Evolutionary conservation across 2,329 filamentous ascomycete genomes (phyloP).

Genomic region (Fusarium sp.): DNA sequence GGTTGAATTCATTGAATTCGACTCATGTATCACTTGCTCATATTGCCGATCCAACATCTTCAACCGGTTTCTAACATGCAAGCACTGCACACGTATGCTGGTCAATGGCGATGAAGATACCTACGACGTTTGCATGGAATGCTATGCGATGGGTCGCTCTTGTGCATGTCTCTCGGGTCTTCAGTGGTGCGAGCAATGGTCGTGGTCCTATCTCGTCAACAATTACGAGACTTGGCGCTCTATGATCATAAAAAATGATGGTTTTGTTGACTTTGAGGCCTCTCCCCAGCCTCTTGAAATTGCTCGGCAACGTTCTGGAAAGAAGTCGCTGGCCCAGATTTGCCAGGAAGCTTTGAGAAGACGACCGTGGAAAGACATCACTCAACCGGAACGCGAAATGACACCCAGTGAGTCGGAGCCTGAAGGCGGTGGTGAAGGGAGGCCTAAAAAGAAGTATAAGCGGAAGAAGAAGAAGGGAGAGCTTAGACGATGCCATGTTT

Average conservation of each 20-base stretch:
- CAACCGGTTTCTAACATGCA: conserved; percentile 94
- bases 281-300: conserved; percentile 77
- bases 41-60: conserved; percentile 98
- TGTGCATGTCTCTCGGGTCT: conserved; percentile 88
- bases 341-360: conserved; percentile 86
- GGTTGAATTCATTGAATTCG: conserved; percentile 80
- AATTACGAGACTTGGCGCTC: conserved; percentile 86
- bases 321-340: conserved; percentile 88
- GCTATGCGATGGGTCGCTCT: conserved; percentile 95
- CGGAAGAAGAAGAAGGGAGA: conserved; percentile 64
- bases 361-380: conserved; percentile 85
- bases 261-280: conserved; percentile 68
- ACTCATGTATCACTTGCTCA: conserved; percentile 92
- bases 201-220: conserved; percentile 78
- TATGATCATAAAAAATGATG: conserved; percentile 78
- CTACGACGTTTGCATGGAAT: conserved; percentile 98
- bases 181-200: conserved; percentile 92
- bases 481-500: conserved; percentile 78
- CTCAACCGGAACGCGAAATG: conserved; percentile 63
- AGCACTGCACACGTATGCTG: conserved; percentile 76
- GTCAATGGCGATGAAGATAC: conserved; percentile 77
- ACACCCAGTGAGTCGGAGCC: conserved; percentile 61
- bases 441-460: conserved; percentile 68
- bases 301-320: conserved; percentile 71
- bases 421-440: conserved; percentile 71